phyloP scores from a whole-genome alignment of 73 alveolate species.

The Tetrahymena elliotti region DNA sequence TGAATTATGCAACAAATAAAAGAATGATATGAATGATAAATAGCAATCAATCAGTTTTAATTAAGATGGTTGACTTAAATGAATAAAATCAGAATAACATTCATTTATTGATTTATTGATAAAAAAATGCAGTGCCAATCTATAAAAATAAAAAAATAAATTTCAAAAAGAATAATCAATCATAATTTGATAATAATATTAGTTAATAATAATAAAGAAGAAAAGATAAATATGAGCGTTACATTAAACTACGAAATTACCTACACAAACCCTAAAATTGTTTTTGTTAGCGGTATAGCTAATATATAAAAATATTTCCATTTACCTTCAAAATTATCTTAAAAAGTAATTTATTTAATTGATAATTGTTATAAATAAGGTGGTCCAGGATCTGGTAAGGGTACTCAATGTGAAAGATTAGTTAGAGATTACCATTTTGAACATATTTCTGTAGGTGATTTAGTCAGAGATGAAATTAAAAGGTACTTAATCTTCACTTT shows the following conservation, averaged over 20 bases:
- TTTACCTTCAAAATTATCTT: neutral
- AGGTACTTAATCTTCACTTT: neutral
- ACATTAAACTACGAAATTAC: neutral
- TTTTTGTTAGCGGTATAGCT: neutral
- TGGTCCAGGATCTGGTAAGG: slow-evolving; percentile 94
- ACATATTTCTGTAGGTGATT: slow-evolving; percentile 75
- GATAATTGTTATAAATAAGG: slow-evolving; percentile 19
- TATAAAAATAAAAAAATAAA: neutral
- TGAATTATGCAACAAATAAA: neutral
- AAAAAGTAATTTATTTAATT: neutral
- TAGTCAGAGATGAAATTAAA: slow-evolving; percentile 59
- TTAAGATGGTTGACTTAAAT: neutral
- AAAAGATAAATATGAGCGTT: neutral
- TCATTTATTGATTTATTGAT: neutral
- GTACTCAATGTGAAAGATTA: slow-evolving; percentile 85
- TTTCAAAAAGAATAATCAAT: neutral
- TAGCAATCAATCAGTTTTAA: neutral
- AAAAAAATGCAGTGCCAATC: neutral
- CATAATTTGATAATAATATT: neutral
- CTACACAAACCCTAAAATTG: neutral
- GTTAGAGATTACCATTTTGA: slow-evolving; percentile 59
- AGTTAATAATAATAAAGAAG: neutral
- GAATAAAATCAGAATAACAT: neutral
- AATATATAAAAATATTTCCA: neutral
- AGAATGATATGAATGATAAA: neutral